Conservation (phyloP, 164 flowering plant genomes). For the Nymphaea colorata region DNA sequence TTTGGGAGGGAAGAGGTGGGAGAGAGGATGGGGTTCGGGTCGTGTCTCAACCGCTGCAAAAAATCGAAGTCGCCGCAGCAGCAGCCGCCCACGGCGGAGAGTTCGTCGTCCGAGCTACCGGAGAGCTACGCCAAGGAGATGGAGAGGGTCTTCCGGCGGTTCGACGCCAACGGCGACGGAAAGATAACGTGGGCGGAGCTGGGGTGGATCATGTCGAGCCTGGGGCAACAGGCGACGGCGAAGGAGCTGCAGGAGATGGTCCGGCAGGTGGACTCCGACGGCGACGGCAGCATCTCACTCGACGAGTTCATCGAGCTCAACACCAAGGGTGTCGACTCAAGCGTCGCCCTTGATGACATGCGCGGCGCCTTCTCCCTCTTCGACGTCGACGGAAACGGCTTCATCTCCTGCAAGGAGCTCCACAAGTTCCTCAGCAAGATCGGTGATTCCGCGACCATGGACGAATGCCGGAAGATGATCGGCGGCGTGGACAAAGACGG, state of each 20-base stretch:
- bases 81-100: not conserved
- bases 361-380: constrained; percentile 57
- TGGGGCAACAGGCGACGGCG: constrained; percentile 39
- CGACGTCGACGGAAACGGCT: constrained; percentile 63
- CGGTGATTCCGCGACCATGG: constrained; percentile 48
- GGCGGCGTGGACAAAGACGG: constrained; percentile 24
- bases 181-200: constrained; percentile 63
- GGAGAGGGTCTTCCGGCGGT: constrained; percentile 51
- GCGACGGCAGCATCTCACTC: constrained; percentile 66
- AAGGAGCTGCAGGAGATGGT: constrained; percentile 49
- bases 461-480: constrained; percentile 40
- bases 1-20: not conserved
- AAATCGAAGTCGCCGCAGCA: not conserved
- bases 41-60: not conserved
- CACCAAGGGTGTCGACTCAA: constrained; percentile 38
- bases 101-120: not conserved
- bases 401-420: constrained; percentile 63
- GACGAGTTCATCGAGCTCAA: constrained; percentile 58
- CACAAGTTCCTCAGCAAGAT: constrained; percentile 41
- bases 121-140: constrained; percentile 27
- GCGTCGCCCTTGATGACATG: constrained; percentile 30
- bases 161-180: constrained; percentile 84
- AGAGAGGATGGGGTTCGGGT: not conserved
- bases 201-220: constrained; percentile 43
- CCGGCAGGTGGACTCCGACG: constrained; percentile 50